Evolutionary conservation across 345 rosid genomes (phyloP).

Genomic region (Microcos paniculata): DNA sequence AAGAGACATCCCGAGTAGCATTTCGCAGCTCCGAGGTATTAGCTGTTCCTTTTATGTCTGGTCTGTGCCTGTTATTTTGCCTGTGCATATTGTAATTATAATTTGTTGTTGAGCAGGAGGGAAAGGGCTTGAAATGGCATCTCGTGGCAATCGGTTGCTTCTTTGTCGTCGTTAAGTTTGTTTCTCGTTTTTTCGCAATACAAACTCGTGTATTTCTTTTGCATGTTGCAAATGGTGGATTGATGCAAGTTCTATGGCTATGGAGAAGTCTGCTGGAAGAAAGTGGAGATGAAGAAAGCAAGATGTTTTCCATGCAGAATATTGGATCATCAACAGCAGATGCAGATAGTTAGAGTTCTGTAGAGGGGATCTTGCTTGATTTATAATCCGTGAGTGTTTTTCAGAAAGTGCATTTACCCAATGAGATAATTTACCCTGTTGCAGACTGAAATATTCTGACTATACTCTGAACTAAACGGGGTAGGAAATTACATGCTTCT

Average conservation of each 20-base stretch:
- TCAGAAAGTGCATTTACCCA: not conserved
- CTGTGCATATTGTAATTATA: not conserved
- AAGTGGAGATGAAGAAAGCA: not conserved
- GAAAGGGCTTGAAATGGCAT: slow-evolving; percentile 18
- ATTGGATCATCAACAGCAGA: not conserved
- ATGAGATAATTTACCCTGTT: not conserved
- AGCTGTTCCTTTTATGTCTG: not conserved
- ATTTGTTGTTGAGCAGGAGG: slow-evolving; percentile 38
- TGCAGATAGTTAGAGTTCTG: slow-evolving; percentile 9
- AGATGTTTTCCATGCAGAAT: not conserved
- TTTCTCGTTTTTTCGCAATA: slow-evolving; percentile 24
- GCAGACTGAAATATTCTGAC: not conserved
- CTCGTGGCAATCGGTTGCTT: slow-evolving; percentile 32
- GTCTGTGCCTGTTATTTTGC: not conserved
- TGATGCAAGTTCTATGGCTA: slow-evolving; percentile 53
- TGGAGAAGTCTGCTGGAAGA: slow-evolving; percentile 31
- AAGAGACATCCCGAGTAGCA: slow-evolving; percentile 32
- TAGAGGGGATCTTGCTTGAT: not conserved
- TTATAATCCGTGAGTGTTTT: not conserved
- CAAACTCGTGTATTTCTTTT: slow-evolving; percentile 29
- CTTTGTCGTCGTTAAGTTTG: slow-evolving; percentile 38
- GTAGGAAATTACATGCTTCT: not conserved
- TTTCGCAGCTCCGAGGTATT: slow-evolving; percentile 30
- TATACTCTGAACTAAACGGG: not conserved
- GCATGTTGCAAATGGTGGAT: slow-evolving; percentile 56